Base-by-base conservation (phyloP, 495 filamentous ascomycete genomes). In the Daldinia caldariorum region DNA sequence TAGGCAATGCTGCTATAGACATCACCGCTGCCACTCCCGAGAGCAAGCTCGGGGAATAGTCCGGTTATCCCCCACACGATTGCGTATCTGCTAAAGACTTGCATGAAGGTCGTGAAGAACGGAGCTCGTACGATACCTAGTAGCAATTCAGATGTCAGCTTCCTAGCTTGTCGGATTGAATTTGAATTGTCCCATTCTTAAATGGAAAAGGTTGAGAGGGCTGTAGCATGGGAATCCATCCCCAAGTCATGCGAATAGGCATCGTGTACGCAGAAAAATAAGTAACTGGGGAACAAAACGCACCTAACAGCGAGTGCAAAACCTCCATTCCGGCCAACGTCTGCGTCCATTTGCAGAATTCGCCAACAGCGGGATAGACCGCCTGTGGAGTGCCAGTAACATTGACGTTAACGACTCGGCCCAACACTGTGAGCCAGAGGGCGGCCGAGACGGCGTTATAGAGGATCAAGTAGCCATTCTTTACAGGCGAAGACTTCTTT, bases 241-340 rank as follows among this genome's bases (percentile, higher is more conserved):
- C 3, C 49, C 49, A 53, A 32, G 18, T 5, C 10, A 32, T 32
- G n/a, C 43, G 43, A 47, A 13, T 9, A 47, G 2, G 18, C 8
- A 18, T n/a, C 3, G 9, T 13, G 20, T 12, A 16, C 2, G 13
- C 5, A 57, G n/a, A 26, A 10, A 13, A 37, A 35, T 1, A 41
- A 29, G 32, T 9, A 14, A 12, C 29, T 9, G 6, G 32, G 38
- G 3, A 54, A 54, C 18, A 12, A 7, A 51, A 58, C 51, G 18
- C 79, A 92, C 91, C 91, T 53, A 88, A 75, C 0, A 87, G 74
- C 35, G 92, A 89, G 81, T 99, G 95, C 58, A 93, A 70, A 31
- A 97, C 83, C 80, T 99, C 95, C 72, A 97, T 82, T 12, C 88
- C 72, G 1, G 94, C 94, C 61, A 92, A 79, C 0, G 91, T 94